These are phyloP conservation scores for Aspergillus steynii DNA, from an alignment of 495 filamentous ascomycete species.

Conservation along the genomic window DNA sequence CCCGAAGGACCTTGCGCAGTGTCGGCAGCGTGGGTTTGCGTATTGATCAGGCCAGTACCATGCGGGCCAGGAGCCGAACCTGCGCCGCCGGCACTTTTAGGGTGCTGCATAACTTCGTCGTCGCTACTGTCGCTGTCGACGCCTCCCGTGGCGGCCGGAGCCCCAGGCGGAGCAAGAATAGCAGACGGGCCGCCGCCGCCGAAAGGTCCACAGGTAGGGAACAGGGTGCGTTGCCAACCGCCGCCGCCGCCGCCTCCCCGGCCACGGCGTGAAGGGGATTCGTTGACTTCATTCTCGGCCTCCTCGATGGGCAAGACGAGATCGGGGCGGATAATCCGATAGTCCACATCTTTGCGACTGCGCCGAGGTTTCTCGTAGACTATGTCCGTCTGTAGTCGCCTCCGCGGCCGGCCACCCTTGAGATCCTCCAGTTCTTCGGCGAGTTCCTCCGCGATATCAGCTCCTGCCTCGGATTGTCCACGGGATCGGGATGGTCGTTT, in stretches of 20 bases:
- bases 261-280: constrained; percentile 66
- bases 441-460: constrained; percentile 67
- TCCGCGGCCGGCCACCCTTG: constrained; percentile 53
- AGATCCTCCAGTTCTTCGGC: constrained; percentile 75
- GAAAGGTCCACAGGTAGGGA: constrained; percentile 87
- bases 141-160: constrained; percentile 66
- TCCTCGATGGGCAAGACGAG: constrained; percentile 67
- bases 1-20: constrained; percentile 60
- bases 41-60: constrained; percentile 50
- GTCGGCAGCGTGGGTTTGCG: constrained; percentile 67
- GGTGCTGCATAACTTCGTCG: constrained; percentile 68
- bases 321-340: constrained; percentile 76
- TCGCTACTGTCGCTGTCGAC: constrained; percentile 96
- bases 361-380: constrained; percentile 60
- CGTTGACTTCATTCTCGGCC: constrained; percentile 58
- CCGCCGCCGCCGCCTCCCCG: constrained; percentile 51
- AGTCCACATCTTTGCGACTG: constrained; percentile 63
- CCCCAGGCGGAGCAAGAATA: constrained; percentile 76
- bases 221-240: constrained; percentile 71
- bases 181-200: constrained; percentile 76
- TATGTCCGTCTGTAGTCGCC: constrained; percentile 53
- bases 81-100: constrained; percentile 54
- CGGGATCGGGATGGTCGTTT: constrained; percentile 54
- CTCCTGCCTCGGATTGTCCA: constrained; percentile 48
- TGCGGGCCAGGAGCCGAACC: constrained; percentile 61